Evolutionary conservation across 2,329 filamentous ascomycete species (phyloP), one percentile per base, ranked within the genome.

Genomic region (Aspergillus hiratsukae): DNA sequence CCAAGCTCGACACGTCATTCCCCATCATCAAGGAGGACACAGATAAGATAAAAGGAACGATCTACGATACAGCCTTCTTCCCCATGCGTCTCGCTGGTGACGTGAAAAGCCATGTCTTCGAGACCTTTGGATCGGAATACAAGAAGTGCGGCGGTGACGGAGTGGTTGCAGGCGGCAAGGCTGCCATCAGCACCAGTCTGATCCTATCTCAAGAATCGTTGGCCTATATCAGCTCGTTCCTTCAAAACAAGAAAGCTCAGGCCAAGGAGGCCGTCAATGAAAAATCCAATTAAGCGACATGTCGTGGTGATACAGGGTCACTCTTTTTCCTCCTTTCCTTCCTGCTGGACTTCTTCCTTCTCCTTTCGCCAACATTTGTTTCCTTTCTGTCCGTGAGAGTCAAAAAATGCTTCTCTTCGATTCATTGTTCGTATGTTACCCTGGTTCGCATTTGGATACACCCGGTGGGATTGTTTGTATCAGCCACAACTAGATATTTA

Each of bases 11-110:
- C 64, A 76, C 83, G 72, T 83, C 79, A 61, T 87, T 91, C 72
- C 89, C 89, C 52, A 80, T 83, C 58, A 81, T 93, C 72, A 90
- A 87, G 79, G 87, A 91, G 76, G 85, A 89, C 51, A 89, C 88
- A 27, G 79, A 82, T 62, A 87, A 90, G 72, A 80, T 92, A 52
- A 85, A 85, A 74, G 79, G 79, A 57, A 83, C 86, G 17, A 82
- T 88, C 66, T 82, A 84, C 70, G 80, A 79, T 66, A 74, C 86
- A 43, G 80, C 87, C 56, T 79, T 83, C 60, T 78, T 85, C 59
- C 89, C 89, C 7, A 75, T 86, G 65, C 83, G 83, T 67, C 81
- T 87, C 65, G 83, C 81, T 23, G 80, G 80, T 43, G 83, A 84
- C 48, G 83, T 84, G 60, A 78, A 75, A 63, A 63, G 72, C 55